Evolutionary conservation across 2,329 filamentous ascomycete genomes (phyloP), one percentile per base, ranked within the genome.

Genomic region (Penicillium sp.): DNA sequence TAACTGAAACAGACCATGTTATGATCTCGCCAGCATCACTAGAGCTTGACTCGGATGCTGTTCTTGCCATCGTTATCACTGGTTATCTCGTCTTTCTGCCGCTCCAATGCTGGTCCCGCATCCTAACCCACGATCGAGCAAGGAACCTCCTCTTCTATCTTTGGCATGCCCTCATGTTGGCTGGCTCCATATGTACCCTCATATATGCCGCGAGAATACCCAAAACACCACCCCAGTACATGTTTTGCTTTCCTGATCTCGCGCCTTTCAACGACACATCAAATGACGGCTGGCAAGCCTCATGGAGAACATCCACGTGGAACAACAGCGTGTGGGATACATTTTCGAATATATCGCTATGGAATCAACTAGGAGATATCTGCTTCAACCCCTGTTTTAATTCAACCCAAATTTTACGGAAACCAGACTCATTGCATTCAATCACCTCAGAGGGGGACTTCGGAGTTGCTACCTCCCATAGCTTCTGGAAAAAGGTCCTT

Each of bases 301-400:
- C 58, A 5, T 65, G 62, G 58, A 61, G 63, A n/a, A 62, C 58
- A 3, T 65, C 68, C 0, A 61, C 61, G 0, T 72, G 69, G 70
- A 72, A 72, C 39, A 49, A 35, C 2, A 72, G 64, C 50, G 61
- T 72, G 2, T 72, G 67, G 69, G 24, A 22, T 2, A 64, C 63
- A 9, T 72, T 72, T 42, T 61, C 58, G 0, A 68, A 70, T 29
- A 38, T 38, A 4, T 57, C 61, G 2, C 45, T 31, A 9, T 68
- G 62, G 56, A 49, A 54, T 4, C 56, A 64, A 5, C 44, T 71
- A 0, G 61, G 62, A 13, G 62, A 68, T n/a, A 59, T 69, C 9
- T 72, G 70, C 55, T 71, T 60, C 47, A 69, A 72, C n/a, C 69
- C 70, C 3, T 72, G 69, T 40, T 71, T 72, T 53, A 69, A 69